Evolutionary conservation across 768 basidiomycete genomes (phyloP), one percentile per base, ranked within the genome.

Genomic region (Amanita rimosa): DNA sequence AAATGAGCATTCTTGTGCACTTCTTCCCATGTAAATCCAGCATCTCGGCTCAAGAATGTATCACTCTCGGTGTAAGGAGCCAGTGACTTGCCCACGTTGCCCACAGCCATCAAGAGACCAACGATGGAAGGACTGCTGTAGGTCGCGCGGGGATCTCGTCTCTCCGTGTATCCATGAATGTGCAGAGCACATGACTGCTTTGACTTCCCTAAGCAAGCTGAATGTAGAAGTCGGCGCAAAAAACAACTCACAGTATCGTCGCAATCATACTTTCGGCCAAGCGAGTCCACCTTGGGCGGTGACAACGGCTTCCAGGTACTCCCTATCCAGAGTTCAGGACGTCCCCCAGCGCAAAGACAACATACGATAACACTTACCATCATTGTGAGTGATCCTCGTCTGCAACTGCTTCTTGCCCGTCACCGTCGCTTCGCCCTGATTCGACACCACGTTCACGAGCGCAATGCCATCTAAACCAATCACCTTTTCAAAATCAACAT

Each of bases 401-500:
- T 90, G 87, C 16, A 98, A 63, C 48, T 73, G 68, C 71, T 98
- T 98, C 39, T 59, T 64, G 4, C 82, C 78, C 0, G 81, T 78
- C 4, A 95, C 60, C 3, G 70, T 65, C 0, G 93, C 92, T 43
- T 90, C 81, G 0, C 72, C 67, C 0, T 90, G 74, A 58, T 98
- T 96, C 5, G 83, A 65, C 6, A 99, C 91, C 33, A 97, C 58
- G 58, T 99, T 99, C 55, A 94, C 76, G 41, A 99, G 66, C 4
- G 95, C 95, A 53, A 99, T 95, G 0, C 96, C 96, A 61, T 98
- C 94, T 43, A 99, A 65, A 8, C 93, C 94, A 49, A 86, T 79
- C 75, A 97, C 85, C 72, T 98, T 99, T 69, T 99, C 96, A 55
- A 98, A 99, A 63, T 99, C 95, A 27, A 92, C 94, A 58, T 76